Evolutionary conservation across 2,329 filamentous ascomycete species (phyloP).

Genomic region (Chaetomiaceae sp.): DNA sequence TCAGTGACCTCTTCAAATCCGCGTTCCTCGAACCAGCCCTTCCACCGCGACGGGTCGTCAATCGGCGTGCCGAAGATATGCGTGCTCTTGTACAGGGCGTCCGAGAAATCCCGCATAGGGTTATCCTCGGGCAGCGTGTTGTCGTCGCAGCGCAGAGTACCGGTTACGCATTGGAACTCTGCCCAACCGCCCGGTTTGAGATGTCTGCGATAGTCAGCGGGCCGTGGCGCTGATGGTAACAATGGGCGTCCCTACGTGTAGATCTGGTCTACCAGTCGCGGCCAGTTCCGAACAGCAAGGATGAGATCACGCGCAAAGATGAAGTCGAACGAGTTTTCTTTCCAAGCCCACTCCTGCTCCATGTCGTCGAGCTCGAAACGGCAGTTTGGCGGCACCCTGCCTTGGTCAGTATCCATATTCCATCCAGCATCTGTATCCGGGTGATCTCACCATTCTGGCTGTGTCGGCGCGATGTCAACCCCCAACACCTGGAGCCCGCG

Average conservation of each 20-base stretch:
- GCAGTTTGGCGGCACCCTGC: constrained; percentile 34
- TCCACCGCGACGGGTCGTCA: constrained; percentile 21
- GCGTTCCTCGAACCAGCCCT: constrained; percentile 20
- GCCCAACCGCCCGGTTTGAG: constrained; percentile 26
- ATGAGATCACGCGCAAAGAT: constrained; percentile 32
- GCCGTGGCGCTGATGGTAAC: too few relatives aligned
- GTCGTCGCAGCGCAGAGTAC: constrained; percentile 17
- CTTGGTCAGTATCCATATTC: neutral
- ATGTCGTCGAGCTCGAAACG: constrained; percentile 37
- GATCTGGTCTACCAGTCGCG: constrained; percentile 36
- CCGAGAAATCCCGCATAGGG: constrained; percentile 13
- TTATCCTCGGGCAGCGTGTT: constrained; percentile 22
- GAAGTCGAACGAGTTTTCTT: constrained; percentile 34
- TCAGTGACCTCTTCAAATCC: constrained; percentile 24
- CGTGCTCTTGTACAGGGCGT: constrained; percentile 13
- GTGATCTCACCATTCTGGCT: constrained; percentile 35
- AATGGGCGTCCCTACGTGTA: constrained; percentile 24
- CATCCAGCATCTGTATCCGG: too few relatives aligned
- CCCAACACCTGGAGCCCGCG: constrained; percentile 34
- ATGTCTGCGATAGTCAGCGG: constrained; percentile 19
- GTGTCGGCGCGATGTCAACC: constrained; percentile 49
- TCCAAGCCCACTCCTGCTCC: constrained; percentile 36
- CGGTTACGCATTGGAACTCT: constrained; percentile 26
- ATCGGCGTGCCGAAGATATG: constrained; percentile 16
- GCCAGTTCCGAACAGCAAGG: constrained; percentile 27